Conservation (phyloP, 257 asterid species). For the Ehretia macrophylla region DNA sequence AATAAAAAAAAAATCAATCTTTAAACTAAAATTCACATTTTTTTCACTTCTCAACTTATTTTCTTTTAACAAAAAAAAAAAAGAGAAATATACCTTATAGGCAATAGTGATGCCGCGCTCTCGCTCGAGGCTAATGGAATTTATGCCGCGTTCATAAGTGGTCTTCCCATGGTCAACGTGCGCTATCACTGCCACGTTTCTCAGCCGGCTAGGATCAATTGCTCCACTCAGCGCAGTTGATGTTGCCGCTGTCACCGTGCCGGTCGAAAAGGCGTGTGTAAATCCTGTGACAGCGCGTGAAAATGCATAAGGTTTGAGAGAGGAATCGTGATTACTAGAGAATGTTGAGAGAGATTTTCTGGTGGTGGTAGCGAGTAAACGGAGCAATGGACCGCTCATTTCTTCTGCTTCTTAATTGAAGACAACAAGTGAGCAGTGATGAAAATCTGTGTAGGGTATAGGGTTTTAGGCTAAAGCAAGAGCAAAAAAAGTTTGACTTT, state of each 20-base stretch:
- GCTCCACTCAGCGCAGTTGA: constrained; percentile 29
- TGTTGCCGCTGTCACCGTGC: constrained; percentile 39
- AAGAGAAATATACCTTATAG: constrained; percentile 54
- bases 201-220: constrained; percentile 55
- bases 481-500: too few species aligned
- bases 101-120: constrained; percentile 97
- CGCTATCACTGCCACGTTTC: constrained; percentile 96
- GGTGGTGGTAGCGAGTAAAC: constrained; percentile 5
- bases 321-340: background rate
- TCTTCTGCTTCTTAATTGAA: background rate
- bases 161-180: constrained; percentile 99
- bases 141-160: constrained; percentile 51
- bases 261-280: constrained; percentile 35
- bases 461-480: too few species aligned
- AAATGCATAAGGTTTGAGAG: background rate
- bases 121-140: constrained; percentile 82
- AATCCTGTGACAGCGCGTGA: background rate
- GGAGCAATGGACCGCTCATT: constrained; percentile 6
- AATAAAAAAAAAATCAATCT: too few species aligned
- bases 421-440: too few species aligned
- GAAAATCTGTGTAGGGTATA: too few species aligned
- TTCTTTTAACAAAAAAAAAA: background rate
- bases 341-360: background rate
- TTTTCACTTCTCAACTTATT: background rate
- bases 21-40: background rate